Percentiles rank a stretch among this genome's conserved stretches.
Conservation (phyloP, 306 rosid genomes). For the Canavalia ensiformis region DNA sequence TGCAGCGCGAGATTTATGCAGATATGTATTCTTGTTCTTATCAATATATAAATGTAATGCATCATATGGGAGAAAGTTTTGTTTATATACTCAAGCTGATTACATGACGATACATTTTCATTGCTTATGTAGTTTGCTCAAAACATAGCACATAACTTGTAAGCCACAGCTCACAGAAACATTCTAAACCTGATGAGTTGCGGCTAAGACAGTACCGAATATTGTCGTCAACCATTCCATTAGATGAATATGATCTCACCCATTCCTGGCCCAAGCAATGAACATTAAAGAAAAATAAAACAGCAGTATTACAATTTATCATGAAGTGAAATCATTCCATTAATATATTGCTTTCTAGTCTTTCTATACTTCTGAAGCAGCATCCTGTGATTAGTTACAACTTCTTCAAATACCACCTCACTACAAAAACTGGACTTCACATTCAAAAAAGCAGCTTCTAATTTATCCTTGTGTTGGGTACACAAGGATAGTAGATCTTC, state of each 20-base stretch:
- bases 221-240: conserved; percentile 28
- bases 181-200: conserved; percentile 33
- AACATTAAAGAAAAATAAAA: conserved; percentile 9
- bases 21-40: conserved; percentile 49
- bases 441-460: conserved; percentile 63
- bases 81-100: conserved; percentile 11
- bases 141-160: conserved; percentile 17
- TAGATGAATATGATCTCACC: conserved; percentile 38
- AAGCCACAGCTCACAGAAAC: conserved; percentile 35
- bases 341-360: conserved; percentile 73
- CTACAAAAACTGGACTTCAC: conserved; percentile 73
- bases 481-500: conserved; percentile 51
- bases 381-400: conserved; percentile 57
- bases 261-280: conserved; percentile 16
- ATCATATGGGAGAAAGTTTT: conserved; percentile 32
- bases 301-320: conserved; percentile 50
- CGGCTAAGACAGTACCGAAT: conserved; percentile 1
- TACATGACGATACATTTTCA: conserved; percentile 33
- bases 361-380: conserved; percentile 72
- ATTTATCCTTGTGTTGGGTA: conserved; percentile 54
- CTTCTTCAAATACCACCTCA: conserved; percentile 69
- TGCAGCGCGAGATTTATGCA: conserved; percentile 48
- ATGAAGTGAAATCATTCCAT: conserved; percentile 85
- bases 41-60: conserved; percentile 48
- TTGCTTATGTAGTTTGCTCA: conserved; percentile 36